Evolutionary conservation across 768 basidiomycete species (phyloP), one percentile per base, ranked within the genome.

Genomic region (Mycena amicta): DNA sequence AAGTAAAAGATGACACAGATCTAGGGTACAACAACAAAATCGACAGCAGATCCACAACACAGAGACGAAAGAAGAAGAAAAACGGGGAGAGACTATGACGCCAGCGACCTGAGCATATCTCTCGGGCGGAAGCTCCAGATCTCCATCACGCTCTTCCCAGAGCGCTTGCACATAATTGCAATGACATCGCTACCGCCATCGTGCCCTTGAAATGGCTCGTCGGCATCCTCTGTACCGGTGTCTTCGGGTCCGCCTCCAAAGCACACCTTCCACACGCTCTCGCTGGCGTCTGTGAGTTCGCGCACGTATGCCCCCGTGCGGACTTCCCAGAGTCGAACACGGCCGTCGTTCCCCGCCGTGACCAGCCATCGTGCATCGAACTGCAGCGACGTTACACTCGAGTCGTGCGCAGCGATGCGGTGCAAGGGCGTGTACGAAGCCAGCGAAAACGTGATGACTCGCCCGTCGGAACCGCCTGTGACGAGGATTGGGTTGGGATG

Each of bases 211-310:
- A 88, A 47, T 27, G 33, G 59, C 26, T 56, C 62, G 5, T 27
- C 54, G 15, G 41, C 49, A 28, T 53, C 49, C 50, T 57, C 63
- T 51, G 49, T 29, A 47, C 27, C 47, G 25, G 25, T 49, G 15
- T 57, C 61, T 55, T 59, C 56, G 37, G 58, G 53, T 26, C 40
- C 70, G 71, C 67, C 68, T 69, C 68, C 83, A 80, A 75, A 87
- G 90, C 37, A 80, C 85, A 93, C 89, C 75, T 93, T 87, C 95
- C 94, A 98, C 52, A 94, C 87, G 56, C 83, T 85, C 70, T 95
- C 93, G 59, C 88, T 88, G 23, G 81, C 82, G 57, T 88, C 87
- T 47, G 81, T 87, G 67, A 96, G 68, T 66, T 95, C 93, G 54
- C 95, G 77, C 62, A 96, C 83, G 68, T 84, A 78, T 49, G 74